phyloP scores from a whole-genome alignment of 805 yeast species.

The Monosporozyma siamensis region DNA sequence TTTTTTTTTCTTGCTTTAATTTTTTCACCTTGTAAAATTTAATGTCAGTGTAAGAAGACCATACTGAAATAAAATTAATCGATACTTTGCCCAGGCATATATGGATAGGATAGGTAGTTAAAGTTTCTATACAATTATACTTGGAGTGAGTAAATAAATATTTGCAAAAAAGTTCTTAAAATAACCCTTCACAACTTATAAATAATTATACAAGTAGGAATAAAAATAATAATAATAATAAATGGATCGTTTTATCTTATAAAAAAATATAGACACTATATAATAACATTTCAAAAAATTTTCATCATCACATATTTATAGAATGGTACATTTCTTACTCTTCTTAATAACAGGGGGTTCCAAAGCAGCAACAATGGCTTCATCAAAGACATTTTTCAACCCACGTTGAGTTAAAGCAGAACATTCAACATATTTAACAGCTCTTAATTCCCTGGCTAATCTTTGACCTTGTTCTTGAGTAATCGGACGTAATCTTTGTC shows the following conservation, averaged over 20 bases:
- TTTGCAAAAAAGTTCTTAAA: no score
- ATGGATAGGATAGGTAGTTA: no score
- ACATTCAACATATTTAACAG: conserved; percentile 95
- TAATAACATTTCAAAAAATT: background rate
- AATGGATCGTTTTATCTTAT: background rate
- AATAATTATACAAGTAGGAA: no score
- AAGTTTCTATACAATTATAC: no score
- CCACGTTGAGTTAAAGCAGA: conserved; percentile 97
- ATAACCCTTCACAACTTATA: no score
- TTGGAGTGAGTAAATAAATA: no score
- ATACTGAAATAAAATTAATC: no score
- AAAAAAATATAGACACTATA: background rate
- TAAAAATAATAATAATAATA: background rate
- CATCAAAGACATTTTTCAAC: conserved; percentile 94
- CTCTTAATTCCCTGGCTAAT: conserved; percentile 86
- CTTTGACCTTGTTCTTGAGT: conserved; percentile 82
- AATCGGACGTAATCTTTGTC: conserved; percentile 67
- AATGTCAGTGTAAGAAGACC: no score
- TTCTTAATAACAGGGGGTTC: conserved; percentile 93
- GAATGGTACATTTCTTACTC: conserved; percentile 65
- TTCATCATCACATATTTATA: conserved; percentile 20
- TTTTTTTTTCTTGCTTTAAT: no score
- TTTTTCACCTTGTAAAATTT: no score
- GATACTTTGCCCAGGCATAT: no score
- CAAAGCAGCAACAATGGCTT: conserved; percentile 94